Conservation (phyloP, 2,329 filamentous ascomycete species). For the Colletotrichum sp. region DNA sequence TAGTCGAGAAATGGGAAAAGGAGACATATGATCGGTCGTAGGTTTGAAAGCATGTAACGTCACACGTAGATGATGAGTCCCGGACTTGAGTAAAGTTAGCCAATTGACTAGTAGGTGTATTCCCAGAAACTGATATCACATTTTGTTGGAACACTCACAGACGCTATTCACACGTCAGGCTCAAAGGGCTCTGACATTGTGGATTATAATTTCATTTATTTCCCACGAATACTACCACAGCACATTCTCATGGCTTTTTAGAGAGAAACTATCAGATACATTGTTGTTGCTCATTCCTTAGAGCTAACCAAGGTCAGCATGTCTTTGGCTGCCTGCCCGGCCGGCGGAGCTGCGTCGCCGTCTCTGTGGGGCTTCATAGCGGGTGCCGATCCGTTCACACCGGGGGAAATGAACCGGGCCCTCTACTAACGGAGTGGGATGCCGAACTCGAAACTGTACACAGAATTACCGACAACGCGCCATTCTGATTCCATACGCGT, state of each 20-base stretch:
- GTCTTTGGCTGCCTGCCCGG: neutral
- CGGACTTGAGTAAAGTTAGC: neutral
- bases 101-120: neutral
- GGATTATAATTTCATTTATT: accelerated
- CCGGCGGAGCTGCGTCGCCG: no score
- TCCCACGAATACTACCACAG: neutral
- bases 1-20: neutral
- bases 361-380: neutral
- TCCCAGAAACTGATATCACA: neutral
- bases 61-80: neutral
- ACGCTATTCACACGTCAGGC: neutral
- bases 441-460: neutral
- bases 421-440: neutral
- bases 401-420: neutral
- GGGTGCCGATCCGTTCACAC: neutral
- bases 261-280: neutral
- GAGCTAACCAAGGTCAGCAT: neutral
- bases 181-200: neutral
- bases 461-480: neutral
- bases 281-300: neutral
- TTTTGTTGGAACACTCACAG: neutral
- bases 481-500: neutral
- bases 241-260: neutral
- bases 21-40: neutral
- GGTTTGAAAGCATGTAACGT: neutral